Evolutionary conservation across 805 yeast genomes (phyloP).

Genomic region (Kazachstania bromeliacearum): DNA sequence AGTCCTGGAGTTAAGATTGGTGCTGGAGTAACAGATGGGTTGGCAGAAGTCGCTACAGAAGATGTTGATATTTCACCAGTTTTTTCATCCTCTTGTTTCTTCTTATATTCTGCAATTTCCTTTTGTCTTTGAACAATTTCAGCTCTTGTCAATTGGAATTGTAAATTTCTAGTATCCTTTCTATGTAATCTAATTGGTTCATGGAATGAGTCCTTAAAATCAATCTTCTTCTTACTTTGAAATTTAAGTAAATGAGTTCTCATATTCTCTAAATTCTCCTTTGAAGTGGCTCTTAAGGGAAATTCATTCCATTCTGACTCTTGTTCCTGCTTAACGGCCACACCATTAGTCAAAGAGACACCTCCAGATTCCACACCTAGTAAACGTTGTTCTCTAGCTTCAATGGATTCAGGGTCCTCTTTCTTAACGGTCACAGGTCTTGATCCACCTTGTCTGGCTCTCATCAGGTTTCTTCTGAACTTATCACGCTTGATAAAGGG

Average conservation of each 20-base stretch:
- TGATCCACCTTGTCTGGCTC: constrained; percentile 15
- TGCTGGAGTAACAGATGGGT: neutral
- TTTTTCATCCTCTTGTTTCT: constrained; percentile 29
- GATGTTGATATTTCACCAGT: constrained; percentile 10
- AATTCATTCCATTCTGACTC: constrained; percentile 30
- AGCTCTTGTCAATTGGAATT: constrained; percentile 70
- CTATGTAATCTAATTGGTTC: constrained; percentile 83
- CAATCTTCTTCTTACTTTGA: constrained; percentile 61
- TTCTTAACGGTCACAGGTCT: constrained; percentile 18
- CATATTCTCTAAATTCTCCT: constrained; percentile 60
- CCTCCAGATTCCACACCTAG: constrained; percentile 11
- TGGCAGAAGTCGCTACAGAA: neutral
- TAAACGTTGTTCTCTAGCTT: constrained; percentile 19
- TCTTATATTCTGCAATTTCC: constrained; percentile 35
- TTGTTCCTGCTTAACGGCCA: constrained; percentile 7
- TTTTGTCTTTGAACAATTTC: constrained; percentile 59
- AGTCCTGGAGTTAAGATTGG: constrained; percentile 5
- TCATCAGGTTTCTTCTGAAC: constrained; percentile 27
- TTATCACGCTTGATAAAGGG: constrained; percentile 32
- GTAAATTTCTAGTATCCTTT: constrained; percentile 87
- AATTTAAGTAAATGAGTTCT: constrained; percentile 77
- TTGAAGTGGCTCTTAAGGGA: constrained; percentile 58
- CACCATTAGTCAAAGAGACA: constrained; percentile 4
- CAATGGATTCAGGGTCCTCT: constrained; percentile 26
- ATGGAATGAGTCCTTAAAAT: constrained; percentile 61